Conservation (phyloP, 805 yeast genomes). For the Monosporozyma aerobia region DNA sequence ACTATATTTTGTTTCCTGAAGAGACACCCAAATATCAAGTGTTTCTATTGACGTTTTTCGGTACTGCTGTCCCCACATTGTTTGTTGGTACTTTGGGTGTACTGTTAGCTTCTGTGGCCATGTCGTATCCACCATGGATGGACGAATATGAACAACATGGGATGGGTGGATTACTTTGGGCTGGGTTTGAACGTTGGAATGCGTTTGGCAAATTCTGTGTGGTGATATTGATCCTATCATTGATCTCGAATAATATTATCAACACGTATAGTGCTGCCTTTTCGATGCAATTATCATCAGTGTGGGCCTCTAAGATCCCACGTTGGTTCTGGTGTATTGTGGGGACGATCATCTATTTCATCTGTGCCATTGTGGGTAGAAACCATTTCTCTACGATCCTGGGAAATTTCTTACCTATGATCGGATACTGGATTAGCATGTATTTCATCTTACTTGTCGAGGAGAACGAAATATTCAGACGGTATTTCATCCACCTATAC, state of each 20-base stretch:
- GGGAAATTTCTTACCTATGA: conserved; percentile 80
- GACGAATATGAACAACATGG: conserved; percentile 49
- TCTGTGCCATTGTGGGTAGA: conserved; percentile 69
- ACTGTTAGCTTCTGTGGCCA: conserved; percentile 59
- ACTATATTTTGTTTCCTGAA: conserved; percentile 74
- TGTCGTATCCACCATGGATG: conserved; percentile 46
- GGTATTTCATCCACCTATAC: conserved; percentile 34
- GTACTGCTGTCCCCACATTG: conserved; percentile 60
- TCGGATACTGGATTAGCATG: conserved; percentile 85
- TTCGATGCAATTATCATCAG: conserved; percentile 58
- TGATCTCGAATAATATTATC: conserved; percentile 72
- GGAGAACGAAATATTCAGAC: conserved; percentile 66
- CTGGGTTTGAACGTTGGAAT: conserved; percentile 61
- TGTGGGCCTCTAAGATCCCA: conserved; percentile 50
- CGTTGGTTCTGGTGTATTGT: conserved; percentile 68
- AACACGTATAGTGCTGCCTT: conserved; percentile 78
- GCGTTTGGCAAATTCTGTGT: conserved; percentile 71
- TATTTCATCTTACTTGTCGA: conserved; percentile 62
- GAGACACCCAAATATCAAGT: conserved; percentile 46
- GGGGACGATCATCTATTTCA: conserved; percentile 53
- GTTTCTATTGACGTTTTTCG: conserved; percentile 54
- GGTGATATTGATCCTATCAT: conserved; percentile 58
- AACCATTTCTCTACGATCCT: conserved; percentile 62
- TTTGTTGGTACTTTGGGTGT: conserved; percentile 71
- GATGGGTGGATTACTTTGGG: conserved; percentile 64